phyloP scores from a whole-genome alignment of 1,284 basidiomycete species.

The Chalciporus sp. region DNA sequence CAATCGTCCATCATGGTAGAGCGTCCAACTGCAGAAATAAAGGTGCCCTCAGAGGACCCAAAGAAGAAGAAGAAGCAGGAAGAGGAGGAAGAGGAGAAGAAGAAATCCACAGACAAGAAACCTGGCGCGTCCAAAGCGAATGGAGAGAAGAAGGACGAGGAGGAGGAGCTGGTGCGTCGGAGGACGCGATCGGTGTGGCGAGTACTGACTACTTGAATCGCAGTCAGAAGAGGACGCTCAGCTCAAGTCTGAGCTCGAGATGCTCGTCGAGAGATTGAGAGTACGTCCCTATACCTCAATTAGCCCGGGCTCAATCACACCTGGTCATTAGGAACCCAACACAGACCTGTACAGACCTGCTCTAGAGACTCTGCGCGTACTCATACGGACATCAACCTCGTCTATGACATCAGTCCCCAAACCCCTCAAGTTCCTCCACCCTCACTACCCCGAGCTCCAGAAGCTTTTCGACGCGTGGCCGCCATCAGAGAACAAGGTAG shows the following conservation, averaged over 20 bases:
- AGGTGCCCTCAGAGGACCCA: slow-evolving; percentile 72
- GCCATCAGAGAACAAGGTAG: slow-evolving; percentile 77
- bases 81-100: slow-evolving; percentile 43
- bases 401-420: slow-evolving; percentile 99
- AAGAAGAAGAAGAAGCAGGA: slow-evolving; percentile 62
- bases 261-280: slow-evolving; percentile 94
- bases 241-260: slow-evolving; percentile 94
- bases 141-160: slow-evolving; percentile 73
- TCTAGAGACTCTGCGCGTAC: slow-evolving; percentile 89
- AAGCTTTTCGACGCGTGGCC: slow-evolving; percentile 81
- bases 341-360: slow-evolving; percentile 86
- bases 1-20: slow-evolving; percentile 50
- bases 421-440: slow-evolving; percentile 97
- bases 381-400: slow-evolving; percentile 96
- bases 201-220: slow-evolving; percentile 2
- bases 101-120: slow-evolving; percentile 43
- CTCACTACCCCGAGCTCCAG: slow-evolving; percentile 91
- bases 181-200: slow-evolving; percentile 15
- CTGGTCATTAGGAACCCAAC: slow-evolving; percentile 75
- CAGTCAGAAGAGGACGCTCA: slow-evolving; percentile 96
- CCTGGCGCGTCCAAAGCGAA: slow-evolving; percentile 53
- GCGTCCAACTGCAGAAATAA: slow-evolving; percentile 55
- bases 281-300: slow-evolving; percentile 43
- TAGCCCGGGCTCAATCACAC: slow-evolving; percentile 12
- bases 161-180: slow-evolving; percentile 79